Percentiles rank a stretch among this genome's conserved stretches.
Evolutionary conservation across 2,329 filamentous ascomycete genomes (phyloP).

Genomic region (Massarina eburnea): DNA sequence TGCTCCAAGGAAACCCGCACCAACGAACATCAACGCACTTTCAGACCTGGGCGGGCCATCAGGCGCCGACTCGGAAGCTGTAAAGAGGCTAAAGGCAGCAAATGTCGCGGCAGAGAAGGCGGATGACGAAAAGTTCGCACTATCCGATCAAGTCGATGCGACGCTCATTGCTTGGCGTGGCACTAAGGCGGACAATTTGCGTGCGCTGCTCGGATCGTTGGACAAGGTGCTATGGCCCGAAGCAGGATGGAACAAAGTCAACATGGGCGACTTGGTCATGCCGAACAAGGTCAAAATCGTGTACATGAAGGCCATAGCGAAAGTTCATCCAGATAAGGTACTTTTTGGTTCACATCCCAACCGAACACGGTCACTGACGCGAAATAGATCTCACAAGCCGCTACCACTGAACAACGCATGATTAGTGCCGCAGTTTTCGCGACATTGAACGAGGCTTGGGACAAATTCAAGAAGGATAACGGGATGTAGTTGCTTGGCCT

Average conservation of each 20-base stretch:
- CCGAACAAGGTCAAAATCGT: constrained; percentile 94
- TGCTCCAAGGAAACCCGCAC: constrained; percentile 29
- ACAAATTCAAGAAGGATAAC: constrained; percentile 68
- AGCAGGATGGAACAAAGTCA: constrained; percentile 95
- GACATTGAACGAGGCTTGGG: constrained; percentile 68
- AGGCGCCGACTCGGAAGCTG: constrained; percentile 68
- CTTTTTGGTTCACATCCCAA: constrained; percentile 37
- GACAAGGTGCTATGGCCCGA: constrained; percentile 89
- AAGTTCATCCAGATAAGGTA: constrained; percentile 99
- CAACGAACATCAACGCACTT: constrained; percentile 44
- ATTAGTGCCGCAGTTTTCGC: constrained; percentile 67
- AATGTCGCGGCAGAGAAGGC: constrained; percentile 83
- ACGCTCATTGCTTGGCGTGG: constrained; percentile 79
- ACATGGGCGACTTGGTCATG: constrained; percentile 89
- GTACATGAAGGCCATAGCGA: constrained; percentile 99
- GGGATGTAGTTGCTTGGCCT: constrained; percentile 44
- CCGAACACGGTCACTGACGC: constrained; percentile 11
- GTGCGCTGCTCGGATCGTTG: constrained; percentile 82
- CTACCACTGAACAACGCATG: constrained; percentile 69
- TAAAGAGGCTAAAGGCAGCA: constrained; percentile 77
- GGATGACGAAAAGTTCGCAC: constrained; percentile 89
- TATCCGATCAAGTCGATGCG: constrained; percentile 83
- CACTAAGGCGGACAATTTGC: constrained; percentile 88
- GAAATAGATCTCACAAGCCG: constrained; percentile 57
- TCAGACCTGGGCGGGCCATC: constrained; percentile 42